phyloP scores from a whole-genome alignment of 345 rosid genomes.

The Lumnitzera littorea region DNA sequence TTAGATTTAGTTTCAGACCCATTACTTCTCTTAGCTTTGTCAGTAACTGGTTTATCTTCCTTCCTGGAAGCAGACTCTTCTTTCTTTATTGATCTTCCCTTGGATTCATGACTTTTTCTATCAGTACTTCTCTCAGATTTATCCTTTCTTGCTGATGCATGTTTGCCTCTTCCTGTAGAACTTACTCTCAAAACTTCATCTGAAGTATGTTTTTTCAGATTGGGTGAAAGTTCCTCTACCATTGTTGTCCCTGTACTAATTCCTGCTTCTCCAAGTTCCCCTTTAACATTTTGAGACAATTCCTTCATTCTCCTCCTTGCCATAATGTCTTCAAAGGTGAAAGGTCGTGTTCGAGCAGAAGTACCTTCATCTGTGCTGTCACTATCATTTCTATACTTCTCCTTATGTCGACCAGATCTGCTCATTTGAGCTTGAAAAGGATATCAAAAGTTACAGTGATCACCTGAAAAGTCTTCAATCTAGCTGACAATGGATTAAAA shows the following conservation, averaged over 20 bases:
- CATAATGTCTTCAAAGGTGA: slow-evolving; percentile 74
- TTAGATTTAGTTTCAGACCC: slow-evolving; percentile 33
- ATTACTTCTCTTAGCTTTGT: slow-evolving; percentile 15
- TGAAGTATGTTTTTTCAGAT: slow-evolving; percentile 14
- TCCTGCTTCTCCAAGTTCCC: slow-evolving; percentile 16
- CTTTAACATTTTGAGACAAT: slow-evolving; percentile 30
- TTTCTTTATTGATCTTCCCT: slow-evolving; percentile 7
- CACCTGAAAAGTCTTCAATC: background rate
- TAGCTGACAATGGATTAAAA: background rate
- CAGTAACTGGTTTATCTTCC: slow-evolving; percentile 12
- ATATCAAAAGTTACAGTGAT: background rate
- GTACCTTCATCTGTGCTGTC: slow-evolving; percentile 36
- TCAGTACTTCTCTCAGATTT: slow-evolving; percentile 4
- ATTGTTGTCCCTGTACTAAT: slow-evolving; percentile 12
- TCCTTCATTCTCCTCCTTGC: slow-evolving; percentile 49
- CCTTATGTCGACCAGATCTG: slow-evolving; percentile 33
- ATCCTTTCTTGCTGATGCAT: background rate
- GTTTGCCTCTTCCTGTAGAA: slow-evolving; percentile 20
- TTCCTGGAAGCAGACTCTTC: slow-evolving; percentile 14
- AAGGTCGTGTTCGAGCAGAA: slow-evolving; percentile 89
- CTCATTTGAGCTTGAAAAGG: slow-evolving; percentile 39
- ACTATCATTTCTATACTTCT: slow-evolving; percentile 26
- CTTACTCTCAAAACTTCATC: slow-evolving; percentile 30
- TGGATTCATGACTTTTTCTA: background rate
- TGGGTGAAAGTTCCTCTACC: slow-evolving; percentile 22